Conservation (phyloP, 345 rosid species). For the Citrus sp. region DNA sequence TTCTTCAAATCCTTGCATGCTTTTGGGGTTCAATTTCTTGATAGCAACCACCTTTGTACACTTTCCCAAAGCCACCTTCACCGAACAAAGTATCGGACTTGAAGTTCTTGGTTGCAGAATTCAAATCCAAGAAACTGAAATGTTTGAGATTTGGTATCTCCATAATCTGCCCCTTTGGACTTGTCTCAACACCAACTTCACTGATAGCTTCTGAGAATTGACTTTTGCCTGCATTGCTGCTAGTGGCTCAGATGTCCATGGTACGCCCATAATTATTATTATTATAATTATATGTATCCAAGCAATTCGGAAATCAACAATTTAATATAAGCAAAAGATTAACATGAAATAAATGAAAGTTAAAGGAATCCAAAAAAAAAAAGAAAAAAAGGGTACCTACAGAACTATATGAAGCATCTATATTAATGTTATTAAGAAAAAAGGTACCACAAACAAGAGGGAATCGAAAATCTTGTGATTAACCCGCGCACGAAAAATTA, state of each 20-base stretch:
- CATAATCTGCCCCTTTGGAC: slow-evolving; percentile 7
- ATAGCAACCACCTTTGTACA: slow-evolving; percentile 68
- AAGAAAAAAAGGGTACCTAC: too few species aligned
- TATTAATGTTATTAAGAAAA: too few species aligned
- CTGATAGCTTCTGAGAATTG: slow-evolving; percentile 29
- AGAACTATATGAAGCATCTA: too few species aligned
- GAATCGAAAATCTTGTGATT: too few species aligned
- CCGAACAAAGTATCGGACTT: slow-evolving; percentile 59
- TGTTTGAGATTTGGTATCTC: slow-evolving; percentile 43
- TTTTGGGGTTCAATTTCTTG: slow-evolving; percentile 49
- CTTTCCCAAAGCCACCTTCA: slow-evolving; percentile 78
- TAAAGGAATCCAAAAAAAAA: too few species aligned
- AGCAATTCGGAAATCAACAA: too few species aligned
- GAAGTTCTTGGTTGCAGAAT: slow-evolving; percentile 57
- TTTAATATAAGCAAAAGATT: too few species aligned
- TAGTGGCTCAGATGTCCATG: slow-evolving; percentile 29
- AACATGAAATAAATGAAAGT: too few species aligned
- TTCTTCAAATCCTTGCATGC: neutral
- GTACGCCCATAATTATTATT: slow-evolving; percentile 21
- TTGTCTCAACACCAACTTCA: too few species aligned
- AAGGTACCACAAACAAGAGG: too few species aligned
- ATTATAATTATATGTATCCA: neutral
- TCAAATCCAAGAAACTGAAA: slow-evolving; percentile 53
- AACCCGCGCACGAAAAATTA: too few species aligned
- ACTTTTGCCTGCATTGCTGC: slow-evolving; percentile 36